Percentiles rank a stretch among this genome's conserved stretches.
These are phyloP conservation scores for Pseudocercospora macadamiae DNA, from an alignment of 2,329 filamentous ascomycete species.

Conservation along the genomic window DNA sequence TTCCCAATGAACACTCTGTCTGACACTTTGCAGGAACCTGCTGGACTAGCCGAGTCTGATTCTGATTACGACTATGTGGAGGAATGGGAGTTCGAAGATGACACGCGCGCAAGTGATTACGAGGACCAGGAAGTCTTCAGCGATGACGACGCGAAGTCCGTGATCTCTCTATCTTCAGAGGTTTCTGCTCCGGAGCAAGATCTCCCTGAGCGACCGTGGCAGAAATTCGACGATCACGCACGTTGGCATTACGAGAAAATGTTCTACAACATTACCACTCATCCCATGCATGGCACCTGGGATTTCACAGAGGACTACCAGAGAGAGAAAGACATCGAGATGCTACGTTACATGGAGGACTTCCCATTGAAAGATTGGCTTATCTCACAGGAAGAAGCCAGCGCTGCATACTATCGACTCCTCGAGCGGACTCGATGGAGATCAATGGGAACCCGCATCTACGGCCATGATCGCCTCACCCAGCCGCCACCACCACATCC, in stretches of 20 bases:
- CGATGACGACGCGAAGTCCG: constrained; percentile 24
- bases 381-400: constrained; percentile 28
- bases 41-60: background rate
- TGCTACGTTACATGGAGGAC: constrained; percentile 34
- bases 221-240: constrained; percentile 19
- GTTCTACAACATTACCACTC: constrained; percentile 28
- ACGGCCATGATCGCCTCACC: constrained; percentile 22
- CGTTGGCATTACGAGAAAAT: constrained; percentile 31
- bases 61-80: constrained; percentile 30
- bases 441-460: constrained; percentile 31
- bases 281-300: constrained; percentile 29
- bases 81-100: constrained; percentile 20
- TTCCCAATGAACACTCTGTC: background rate
- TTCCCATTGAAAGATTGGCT: constrained; percentile 35
- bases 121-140: constrained; percentile 36
- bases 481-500: constrained; percentile 6
- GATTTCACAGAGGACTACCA: constrained; percentile 35
- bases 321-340: constrained; percentile 32
- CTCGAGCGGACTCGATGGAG: constrained; percentile 34
- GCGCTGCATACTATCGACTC: constrained; percentile 27
- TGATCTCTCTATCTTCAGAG: constrained; percentile 30
- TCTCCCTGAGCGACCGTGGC: constrained; percentile 29
- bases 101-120: constrained; percentile 12
- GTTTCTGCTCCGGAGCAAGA: constrained; percentile 13
- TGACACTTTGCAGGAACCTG: constrained; percentile 7